phyloP scores from a whole-genome alignment of 768 basidiomycete genomes.

The Porpolomopsis calyptriformis region DNA sequence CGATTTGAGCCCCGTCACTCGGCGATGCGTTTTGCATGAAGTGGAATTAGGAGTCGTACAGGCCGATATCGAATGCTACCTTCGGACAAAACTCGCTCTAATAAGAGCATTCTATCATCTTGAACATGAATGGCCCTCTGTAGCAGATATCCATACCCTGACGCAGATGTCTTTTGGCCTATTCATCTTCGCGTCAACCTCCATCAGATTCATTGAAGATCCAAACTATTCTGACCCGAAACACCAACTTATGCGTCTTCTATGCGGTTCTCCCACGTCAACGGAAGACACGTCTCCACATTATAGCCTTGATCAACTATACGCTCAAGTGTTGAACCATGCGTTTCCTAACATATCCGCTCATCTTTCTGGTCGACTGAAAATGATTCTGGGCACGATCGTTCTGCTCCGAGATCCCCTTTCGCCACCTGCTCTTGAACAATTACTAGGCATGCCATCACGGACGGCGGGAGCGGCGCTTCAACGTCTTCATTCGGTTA shows the following conservation, averaged over 20 bases:
- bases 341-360: not conserved
- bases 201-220: not conserved
- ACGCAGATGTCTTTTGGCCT: not conserved
- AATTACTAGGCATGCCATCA: not conserved
- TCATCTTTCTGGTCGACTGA: not conserved
- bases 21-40: conserved; percentile 1
- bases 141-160: not conserved
- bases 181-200: not conserved
- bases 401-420: not conserved
- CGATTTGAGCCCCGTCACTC: not conserved
- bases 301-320: not conserved
- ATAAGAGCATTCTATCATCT: conserved; percentile 5
- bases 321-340: not conserved
- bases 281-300: not conserved
- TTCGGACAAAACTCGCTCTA: conserved; percentile 9
- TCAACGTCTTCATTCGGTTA: not conserved
- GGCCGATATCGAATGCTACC: conserved; percentile 13
- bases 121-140: not conserved
- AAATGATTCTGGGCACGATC: not conserved
- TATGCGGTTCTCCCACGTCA: not conserved
- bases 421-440: not conserved
- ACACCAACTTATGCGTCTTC: not conserved
- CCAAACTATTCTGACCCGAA: not conserved
- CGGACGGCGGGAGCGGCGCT: not conserved
- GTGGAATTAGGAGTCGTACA: conserved; percentile 1